Conservation (phyloP, 495 filamentous ascomycete species). For the Mytilinidion resinicola region DNA sequence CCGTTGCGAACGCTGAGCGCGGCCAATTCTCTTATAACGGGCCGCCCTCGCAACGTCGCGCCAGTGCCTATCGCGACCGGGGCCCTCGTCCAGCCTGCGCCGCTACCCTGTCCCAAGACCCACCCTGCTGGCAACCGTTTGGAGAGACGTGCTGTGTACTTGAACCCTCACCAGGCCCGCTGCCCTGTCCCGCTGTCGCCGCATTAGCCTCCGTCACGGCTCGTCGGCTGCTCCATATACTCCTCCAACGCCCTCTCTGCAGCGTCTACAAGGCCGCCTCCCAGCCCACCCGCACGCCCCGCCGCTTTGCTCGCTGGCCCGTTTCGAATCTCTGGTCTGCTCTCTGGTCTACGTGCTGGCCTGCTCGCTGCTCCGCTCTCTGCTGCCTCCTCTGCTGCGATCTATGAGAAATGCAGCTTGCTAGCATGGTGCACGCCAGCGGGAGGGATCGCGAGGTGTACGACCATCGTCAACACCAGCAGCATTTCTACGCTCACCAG, state of each 20-base stretch:
- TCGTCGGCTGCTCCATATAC: neutral
- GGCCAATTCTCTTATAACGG: constrained; percentile 16
- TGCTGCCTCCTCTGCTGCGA: neutral
- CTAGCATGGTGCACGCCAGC: constrained; percentile 33
- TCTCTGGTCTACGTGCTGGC: neutral
- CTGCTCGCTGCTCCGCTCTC: neutral
- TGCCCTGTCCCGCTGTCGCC: constrained; percentile 16
- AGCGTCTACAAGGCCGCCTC: no score
- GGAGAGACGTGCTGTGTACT: constrained; percentile 22
- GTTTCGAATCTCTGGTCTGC: constrained; percentile 6
- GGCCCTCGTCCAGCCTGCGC: constrained; percentile 1
- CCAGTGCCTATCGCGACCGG: constrained; percentile 6
- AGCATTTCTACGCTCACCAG: constrained; percentile 13
- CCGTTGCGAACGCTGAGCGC: constrained; percentile 19
- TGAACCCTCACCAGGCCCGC: constrained; percentile 26
- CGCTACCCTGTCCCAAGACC: constrained; percentile 24
- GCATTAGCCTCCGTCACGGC: neutral
- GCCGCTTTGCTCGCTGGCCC: constrained; percentile 17
- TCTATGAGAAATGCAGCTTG: constrained; percentile 32
- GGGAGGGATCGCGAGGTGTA: constrained; percentile 28
- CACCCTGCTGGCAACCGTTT: constrained; percentile 29
- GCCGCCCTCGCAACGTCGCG: constrained; percentile 16
- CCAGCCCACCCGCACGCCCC: constrained; percentile 4
- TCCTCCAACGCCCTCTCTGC: no score
- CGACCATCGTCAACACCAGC: constrained; percentile 18